A percentile compares a stretch with the other conserved stretches of the same genome.
phyloP scores from a whole-genome alignment of 2,329 filamentous ascomycete genomes.

The Pyricularia sp. region DNA sequence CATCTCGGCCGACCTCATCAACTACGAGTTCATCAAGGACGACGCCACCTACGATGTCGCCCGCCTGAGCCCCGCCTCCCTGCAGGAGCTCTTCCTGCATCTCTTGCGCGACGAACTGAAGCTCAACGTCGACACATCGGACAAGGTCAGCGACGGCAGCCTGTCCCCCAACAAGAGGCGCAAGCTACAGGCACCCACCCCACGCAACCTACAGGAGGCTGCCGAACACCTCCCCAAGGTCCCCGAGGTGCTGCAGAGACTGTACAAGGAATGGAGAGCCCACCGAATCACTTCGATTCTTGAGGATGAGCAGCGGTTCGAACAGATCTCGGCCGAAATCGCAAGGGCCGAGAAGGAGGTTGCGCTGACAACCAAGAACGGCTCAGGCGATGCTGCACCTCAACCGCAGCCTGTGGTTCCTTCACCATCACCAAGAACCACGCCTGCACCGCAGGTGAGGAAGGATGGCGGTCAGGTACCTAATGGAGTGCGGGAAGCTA shows the following conservation, averaged over 20 bases:
- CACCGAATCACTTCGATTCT: constrained; percentile 60
- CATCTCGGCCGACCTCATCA: constrained; percentile 52
- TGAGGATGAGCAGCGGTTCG: constrained; percentile 62
- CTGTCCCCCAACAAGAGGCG: constrained; percentile 57
- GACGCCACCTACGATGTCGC: constrained; percentile 62
- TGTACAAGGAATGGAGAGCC: constrained; percentile 68
- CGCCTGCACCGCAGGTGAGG: background rate
- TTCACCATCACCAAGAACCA: background rate
- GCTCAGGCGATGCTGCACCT: background rate
- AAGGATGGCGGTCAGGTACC: background rate
- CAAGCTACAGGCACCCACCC: constrained; percentile 57
- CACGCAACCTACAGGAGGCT: constrained; percentile 58
- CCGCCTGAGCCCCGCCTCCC: constrained; percentile 66
- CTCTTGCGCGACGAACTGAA: constrained; percentile 66
- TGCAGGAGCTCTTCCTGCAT: constrained; percentile 70
- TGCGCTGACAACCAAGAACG: background rate
- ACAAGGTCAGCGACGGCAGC: constrained; percentile 32
- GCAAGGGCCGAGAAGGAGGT: background rate
- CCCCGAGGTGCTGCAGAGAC: constrained; percentile 58
- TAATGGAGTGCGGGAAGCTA: background rate
- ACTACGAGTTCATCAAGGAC: constrained; percentile 62
- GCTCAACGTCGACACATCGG: constrained; percentile 28
- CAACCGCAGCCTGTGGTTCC: background rate
- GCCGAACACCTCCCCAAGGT: constrained; percentile 58
- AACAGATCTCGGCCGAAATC: constrained; percentile 31